Evolutionary conservation across 345 rosid species (phyloP).

Genomic region (Noccaea bulbosa): DNA sequence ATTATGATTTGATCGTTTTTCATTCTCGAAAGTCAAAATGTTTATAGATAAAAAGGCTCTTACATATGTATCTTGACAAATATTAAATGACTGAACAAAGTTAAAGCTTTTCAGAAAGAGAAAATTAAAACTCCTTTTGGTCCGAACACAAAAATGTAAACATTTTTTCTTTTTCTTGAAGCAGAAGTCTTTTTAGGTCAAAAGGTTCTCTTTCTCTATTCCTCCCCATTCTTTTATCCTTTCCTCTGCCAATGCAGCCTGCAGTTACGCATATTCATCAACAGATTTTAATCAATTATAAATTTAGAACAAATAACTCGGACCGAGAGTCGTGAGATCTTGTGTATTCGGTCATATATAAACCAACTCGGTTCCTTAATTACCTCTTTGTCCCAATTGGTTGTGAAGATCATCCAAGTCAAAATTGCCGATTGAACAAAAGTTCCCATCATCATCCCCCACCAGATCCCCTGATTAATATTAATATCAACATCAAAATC

Average conservation of each 20-base stretch:
- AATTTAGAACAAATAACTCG: neutral
- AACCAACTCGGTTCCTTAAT: neutral
- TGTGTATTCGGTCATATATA: neutral
- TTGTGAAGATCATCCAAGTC: constrained; percentile 49
- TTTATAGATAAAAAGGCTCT: neutral
- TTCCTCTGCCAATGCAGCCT: constrained; percentile 73
- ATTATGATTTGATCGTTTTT: neutral
- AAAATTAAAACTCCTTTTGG: neutral
- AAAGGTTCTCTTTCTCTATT: constrained; percentile 37
- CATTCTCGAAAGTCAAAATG: constrained; percentile 6
- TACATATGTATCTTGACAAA: constrained; percentile 2
- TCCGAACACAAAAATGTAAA: constrained; percentile 1
- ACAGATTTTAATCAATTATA: neutral
- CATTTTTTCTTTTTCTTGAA: neutral
- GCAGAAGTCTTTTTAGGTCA: constrained; percentile 24
- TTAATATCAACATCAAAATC: constrained; percentile 5
- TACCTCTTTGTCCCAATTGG: constrained; percentile 73
- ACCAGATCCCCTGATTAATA: constrained; percentile 67
- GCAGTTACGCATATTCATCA: constrained; percentile 19
- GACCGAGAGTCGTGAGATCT: neutral
- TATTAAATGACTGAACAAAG: neutral
- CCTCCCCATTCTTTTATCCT: constrained; percentile 81
- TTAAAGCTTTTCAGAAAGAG: neutral
- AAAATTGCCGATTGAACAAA: constrained; percentile 57
- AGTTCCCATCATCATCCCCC: constrained; percentile 84